Conservation (phyloP, 192 early-diverging fungal species). For the Mortierella alpina region DNA sequence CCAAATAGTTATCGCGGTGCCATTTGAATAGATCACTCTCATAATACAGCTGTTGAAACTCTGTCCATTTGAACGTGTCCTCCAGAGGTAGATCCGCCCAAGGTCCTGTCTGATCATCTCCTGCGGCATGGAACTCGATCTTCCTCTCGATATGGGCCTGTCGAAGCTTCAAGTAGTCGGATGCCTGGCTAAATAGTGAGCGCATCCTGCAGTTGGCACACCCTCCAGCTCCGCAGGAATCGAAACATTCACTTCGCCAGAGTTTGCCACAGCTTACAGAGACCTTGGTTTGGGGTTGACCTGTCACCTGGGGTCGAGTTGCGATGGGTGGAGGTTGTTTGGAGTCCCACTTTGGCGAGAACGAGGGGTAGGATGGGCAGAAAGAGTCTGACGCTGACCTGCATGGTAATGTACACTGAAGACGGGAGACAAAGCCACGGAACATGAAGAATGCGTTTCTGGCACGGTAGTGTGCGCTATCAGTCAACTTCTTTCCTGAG, state of each 20-base stretch:
- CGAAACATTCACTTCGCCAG: slow-evolving; percentile 17
- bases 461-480: slow-evolving; percentile 20
- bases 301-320: too few relatives aligned
- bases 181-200: slow-evolving; percentile 8
- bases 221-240: not conserved
- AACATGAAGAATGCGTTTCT: slow-evolving; percentile 40
- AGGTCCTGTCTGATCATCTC: not conserved
- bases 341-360: too few relatives aligned
- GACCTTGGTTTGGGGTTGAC: slow-evolving; percentile 29
- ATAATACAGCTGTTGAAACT: slow-evolving; percentile 20
- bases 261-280: slow-evolving; percentile 19
- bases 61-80: slow-evolving; percentile 31
- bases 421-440: slow-evolving; percentile 25
- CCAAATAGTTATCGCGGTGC: slow-evolving; percentile 15
- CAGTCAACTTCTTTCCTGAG: slow-evolving; percentile 10
- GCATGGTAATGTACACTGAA: not conserved
- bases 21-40: slow-evolving; percentile 20
- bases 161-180: slow-evolving; percentile 22
- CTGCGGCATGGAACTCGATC: slow-evolving; percentile 10
- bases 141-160: slow-evolving; percentile 16
- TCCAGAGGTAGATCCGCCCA: not conserved
- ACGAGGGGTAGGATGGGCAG: not conserved
- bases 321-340: not conserved
- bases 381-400: not conserved
- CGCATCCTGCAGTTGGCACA: slow-evolving; percentile 45